Evolutionary conservation across 345 rosid species (phyloP).

Genomic region (Gossypium arboreum): DNA sequence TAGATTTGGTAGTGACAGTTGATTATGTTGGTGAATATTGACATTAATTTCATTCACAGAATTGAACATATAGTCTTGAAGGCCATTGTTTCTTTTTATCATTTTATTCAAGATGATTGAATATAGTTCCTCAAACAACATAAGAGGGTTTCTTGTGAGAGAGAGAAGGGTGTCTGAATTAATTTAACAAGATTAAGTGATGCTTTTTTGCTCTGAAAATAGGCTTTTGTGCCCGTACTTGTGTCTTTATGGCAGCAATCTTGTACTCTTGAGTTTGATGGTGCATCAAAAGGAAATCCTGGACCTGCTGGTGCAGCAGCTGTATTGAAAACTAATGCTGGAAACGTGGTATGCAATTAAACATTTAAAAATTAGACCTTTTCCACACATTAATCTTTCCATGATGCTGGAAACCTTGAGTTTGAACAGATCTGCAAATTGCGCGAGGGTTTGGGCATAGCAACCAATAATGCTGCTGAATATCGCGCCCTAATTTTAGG

Average conservation of each 20-base stretch:
- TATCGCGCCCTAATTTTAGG: constrained; percentile 79
- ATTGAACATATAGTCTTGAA: neutral
- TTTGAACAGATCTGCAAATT: constrained; percentile 61
- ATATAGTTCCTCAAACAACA: neutral
- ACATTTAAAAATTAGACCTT: neutral
- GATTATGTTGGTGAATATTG: neutral
- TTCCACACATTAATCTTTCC: constrained; percentile 1
- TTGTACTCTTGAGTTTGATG: constrained; percentile 80
- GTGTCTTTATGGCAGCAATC: constrained; percentile 39
- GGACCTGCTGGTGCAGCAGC: constrained; percentile 94
- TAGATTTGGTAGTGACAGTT: constrained; percentile 9
- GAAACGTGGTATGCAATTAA: constrained; percentile 54
- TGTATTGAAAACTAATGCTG: constrained; percentile 59
- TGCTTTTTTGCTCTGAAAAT: neutral
- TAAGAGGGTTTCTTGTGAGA: neutral
- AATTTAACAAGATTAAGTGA: neutral
- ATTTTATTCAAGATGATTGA: neutral
- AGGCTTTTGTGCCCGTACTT: neutral
- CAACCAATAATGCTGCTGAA: constrained; percentile 85
- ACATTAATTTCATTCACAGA: neutral
- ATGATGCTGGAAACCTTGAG: neutral
- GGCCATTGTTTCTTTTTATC: too few species aligned
- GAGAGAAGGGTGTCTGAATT: neutral
- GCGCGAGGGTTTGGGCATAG: constrained; percentile 75
- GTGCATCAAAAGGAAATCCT: constrained; percentile 93